Base-by-base conservation (phyloP, 1,284 basidiomycete species). In the Papiliotrema laurentii region DNA sequence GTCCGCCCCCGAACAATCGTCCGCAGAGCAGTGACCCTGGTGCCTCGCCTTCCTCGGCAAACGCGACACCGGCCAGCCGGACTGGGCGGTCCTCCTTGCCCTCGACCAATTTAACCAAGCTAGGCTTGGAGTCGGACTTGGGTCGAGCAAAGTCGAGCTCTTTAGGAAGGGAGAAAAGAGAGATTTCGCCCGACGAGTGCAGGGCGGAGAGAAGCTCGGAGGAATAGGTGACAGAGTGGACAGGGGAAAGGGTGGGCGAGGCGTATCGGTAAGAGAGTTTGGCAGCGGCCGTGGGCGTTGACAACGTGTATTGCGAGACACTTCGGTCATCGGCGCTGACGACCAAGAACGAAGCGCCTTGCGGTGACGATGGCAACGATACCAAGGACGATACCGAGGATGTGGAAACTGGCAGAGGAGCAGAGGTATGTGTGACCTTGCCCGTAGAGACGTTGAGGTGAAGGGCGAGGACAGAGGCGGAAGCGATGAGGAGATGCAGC, bases 291-390 rank as follows among this genome's bases (percentile, higher is more conserved):
- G 52, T 80, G 58, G 61, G 81, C 83, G 42, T 84, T 61, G 60
- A 82, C n/a, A 69, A 45, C 11, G 67, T 72, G 53, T 70, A 72
- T 53, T 72, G 69, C 4, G 67, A 85, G n/a, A 88, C 75, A 38
- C 85, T 82, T 19, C 87, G 81, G 70, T 90, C 87, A 26, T 79
- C 80, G 60, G 86, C 82, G 5, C 87, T 86, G 19, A 80, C 78
- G 4, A 86, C 85, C 36, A 86, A 72, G 68, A 90, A 87, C 6
- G 65, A 69, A 4, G 52, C 51, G 1, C 62, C 68, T 38, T 63
- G 57, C 21, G 60, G 49, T 5, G 58, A 34, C 25, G 60, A 48
- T n/a, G 69, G 63, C 9, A 73, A 45, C 13, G 70, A 58, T 5
- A 59, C 45, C 25, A 74, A 45, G 9, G 62, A 61, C 13, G 67